Base-by-base conservation (phyloP, 140 eudicot genomes). In the Flaveria floridana region DNA sequence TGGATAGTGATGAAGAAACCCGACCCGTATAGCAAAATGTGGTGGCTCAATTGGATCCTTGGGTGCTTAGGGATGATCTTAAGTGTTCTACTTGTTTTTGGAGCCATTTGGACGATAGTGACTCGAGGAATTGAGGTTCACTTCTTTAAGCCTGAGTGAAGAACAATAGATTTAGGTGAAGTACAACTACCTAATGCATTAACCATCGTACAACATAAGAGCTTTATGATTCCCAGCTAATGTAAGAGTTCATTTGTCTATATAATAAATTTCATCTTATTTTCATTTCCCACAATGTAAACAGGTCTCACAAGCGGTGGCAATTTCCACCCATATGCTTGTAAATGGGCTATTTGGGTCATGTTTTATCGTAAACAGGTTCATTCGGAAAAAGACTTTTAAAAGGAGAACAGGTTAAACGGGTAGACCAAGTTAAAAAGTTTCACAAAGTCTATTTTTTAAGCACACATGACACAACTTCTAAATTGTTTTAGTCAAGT, bases 81-180 rank as follows among this genome's bases (percentile, higher is more conserved):
- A 42, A 83, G 84, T 8, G 52, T 65, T 72, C 19, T 76, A 48
- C 79, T 80, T 26, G 81, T 83, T 76, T 78, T 78, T 7, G 84
- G 79, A 15, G 85, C 82, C 25, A 53, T 76, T 18, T 80, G 78
- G 72, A 71, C 76, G 2, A 79, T 80, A 39, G 76, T 80, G 14
- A 59, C 65, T 47, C 78, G 70, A 66, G 85, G 87, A 9, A 73
- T 84, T 2, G 80, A 77, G 64, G 71, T 84, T 64, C 72, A 71
- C 28, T 91, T 91, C 82, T 87, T 90, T 80, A 84, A 82, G 68
- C 96, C 96, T 14, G 65, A 80, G 73, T 80, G 73, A 80, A 26
- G 42, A 67, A 30, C 3, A 25, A 56, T 58, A 51, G 28, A 11
- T 63, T 42, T 62, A 66, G 59, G 56, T 80, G 50, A 47, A 21